These are phyloP conservation scores for Schoenoplectus tabernaemontani DNA, from an alignment of 202 grass and related monocot species.

Conservation along the genomic window DNA sequence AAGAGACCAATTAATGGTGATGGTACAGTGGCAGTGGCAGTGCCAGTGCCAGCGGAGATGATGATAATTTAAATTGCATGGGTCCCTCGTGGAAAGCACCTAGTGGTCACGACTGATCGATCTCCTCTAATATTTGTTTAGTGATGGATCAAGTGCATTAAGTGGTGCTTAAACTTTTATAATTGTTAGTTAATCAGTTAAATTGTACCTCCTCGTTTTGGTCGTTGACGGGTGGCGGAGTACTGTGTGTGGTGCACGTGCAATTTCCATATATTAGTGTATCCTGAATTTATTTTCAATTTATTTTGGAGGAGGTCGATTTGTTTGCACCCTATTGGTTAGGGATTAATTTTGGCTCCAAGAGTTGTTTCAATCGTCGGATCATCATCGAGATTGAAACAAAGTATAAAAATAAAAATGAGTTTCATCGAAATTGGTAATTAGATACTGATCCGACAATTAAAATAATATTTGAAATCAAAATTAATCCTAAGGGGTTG, in stretches of 20 bases:
- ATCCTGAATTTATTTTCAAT: neutral
- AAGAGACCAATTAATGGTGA: neutral
- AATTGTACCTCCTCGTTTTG: neutral
- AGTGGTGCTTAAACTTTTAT: neutral
- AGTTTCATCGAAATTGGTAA: no score
- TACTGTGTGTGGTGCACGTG: slow-evolving; percentile 7
- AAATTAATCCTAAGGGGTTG: no score
- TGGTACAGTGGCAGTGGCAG: no score
- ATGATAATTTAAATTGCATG: slow-evolving; percentile 7
- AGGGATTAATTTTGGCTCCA: neutral
- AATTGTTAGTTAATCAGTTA: neutral
- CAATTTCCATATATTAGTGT: neutral
- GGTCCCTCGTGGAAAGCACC: neutral
- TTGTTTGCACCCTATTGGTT: neutral
- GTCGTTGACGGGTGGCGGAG: slow-evolving; percentile 16
- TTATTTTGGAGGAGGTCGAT: neutral
- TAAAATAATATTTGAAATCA: no score
- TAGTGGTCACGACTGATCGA: neutral
- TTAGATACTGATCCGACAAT: no score
- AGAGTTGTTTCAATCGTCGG: no score
- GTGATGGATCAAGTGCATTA: neutral
- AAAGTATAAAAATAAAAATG: no score
- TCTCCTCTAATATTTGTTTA: slow-evolving; percentile 1
- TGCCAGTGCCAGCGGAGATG: neutral
- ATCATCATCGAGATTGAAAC: no score